Conservation (phyloP, 495 filamentous ascomycete genomes). For the Talaromyces proteolyticus region DNA sequence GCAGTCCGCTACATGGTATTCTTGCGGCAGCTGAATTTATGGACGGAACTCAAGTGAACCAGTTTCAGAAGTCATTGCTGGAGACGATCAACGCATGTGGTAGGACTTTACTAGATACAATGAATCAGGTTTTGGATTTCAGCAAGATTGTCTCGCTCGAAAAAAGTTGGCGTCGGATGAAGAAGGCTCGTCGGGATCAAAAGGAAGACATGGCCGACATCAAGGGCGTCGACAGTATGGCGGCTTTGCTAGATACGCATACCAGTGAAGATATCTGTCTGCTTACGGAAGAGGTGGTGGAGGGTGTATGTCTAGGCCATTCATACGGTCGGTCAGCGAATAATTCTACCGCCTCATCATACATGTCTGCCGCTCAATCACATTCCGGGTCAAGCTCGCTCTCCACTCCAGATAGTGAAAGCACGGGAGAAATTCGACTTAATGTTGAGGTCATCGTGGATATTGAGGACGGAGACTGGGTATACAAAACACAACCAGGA, state of each 20-base stretch:
- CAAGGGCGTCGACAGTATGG: conserved; percentile 24
- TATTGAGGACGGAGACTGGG: conserved; percentile 54
- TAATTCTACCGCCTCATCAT: conserved; percentile 1
- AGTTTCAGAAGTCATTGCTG: conserved; percentile 58
- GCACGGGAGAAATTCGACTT: conserved; percentile 1
- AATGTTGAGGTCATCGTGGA: conserved; percentile 58
- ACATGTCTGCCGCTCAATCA: not conserved
- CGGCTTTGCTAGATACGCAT: conserved; percentile 38
- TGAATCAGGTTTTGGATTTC: conserved; percentile 72
- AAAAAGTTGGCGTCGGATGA: conserved; percentile 35
- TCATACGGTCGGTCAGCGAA: conserved; percentile 24
- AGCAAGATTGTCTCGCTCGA: conserved; percentile 60
- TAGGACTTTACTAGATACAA: conserved; percentile 69
- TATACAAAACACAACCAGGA: conserved; percentile 64
- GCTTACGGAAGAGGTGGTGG: conserved; percentile 43
- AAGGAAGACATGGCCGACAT: conserved; percentile 17
- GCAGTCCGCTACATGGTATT: conserved; percentile 73
- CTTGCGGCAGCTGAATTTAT: conserved; percentile 65
- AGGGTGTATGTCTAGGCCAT: conserved; percentile 48
- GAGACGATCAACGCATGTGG: conserved; percentile 72
- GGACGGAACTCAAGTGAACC: conserved; percentile 36
- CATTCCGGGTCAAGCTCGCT: conserved; percentile 1
- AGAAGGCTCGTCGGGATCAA: conserved; percentile 13
- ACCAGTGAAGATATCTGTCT: conserved; percentile 37
- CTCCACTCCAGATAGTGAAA: conserved; percentile 6